A percentile compares a stretch with the other conserved stretches of the same genome.
phyloP scores from a whole-genome alignment of 2,329 filamentous ascomycete species.

The Ophiocordyceps camponoti-saundersi region DNA sequence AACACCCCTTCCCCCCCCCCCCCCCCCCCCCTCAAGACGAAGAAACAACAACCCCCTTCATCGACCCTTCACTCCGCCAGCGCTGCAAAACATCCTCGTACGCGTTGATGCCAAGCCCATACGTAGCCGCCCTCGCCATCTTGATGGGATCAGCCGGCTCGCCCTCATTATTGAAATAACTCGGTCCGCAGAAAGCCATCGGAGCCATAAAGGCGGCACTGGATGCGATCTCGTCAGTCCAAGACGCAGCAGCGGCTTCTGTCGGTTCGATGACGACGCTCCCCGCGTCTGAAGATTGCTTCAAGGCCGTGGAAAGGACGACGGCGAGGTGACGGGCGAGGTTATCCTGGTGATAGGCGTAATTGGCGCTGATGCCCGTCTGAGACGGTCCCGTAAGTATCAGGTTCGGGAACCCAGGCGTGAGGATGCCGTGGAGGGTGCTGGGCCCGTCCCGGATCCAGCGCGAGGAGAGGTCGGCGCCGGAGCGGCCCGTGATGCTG shows the following conservation, averaged over 20 bases:
- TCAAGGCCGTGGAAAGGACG: slow-evolving; percentile 10
- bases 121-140: slow-evolving; percentile 11
- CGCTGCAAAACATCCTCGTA: slow-evolving; percentile 11
- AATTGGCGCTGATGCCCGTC: slow-evolving; percentile 19
- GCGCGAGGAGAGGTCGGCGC: slow-evolving; percentile 25
- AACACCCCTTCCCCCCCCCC: too few relatives aligned
- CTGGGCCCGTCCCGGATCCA: slow-evolving; percentile 22
- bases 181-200: slow-evolving; percentile 32
- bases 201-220: slow-evolving; percentile 15
- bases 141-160: slow-evolving; percentile 14
- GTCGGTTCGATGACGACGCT: slow-evolving; percentile 23
- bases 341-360: slow-evolving; percentile 17
- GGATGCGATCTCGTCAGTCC: background rate
- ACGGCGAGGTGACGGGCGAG: slow-evolving; percentile 24
- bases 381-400: slow-evolving; percentile 29
- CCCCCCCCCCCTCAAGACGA: background rate
- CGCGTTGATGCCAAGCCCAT: slow-evolving; percentile 4
- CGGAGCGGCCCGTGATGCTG: slow-evolving; percentile 23
- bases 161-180: slow-evolving; percentile 32
- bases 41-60: slow-evolving; percentile 7
- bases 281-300: slow-evolving; percentile 5
- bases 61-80: slow-evolving; percentile 13
- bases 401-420: slow-evolving; percentile 35
- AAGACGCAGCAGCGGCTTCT: slow-evolving; percentile 23
- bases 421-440: slow-evolving; percentile 34